Base-by-base conservation (phyloP, 2,329 filamentous ascomycete species). In the Monosporascus sp. region DNA sequence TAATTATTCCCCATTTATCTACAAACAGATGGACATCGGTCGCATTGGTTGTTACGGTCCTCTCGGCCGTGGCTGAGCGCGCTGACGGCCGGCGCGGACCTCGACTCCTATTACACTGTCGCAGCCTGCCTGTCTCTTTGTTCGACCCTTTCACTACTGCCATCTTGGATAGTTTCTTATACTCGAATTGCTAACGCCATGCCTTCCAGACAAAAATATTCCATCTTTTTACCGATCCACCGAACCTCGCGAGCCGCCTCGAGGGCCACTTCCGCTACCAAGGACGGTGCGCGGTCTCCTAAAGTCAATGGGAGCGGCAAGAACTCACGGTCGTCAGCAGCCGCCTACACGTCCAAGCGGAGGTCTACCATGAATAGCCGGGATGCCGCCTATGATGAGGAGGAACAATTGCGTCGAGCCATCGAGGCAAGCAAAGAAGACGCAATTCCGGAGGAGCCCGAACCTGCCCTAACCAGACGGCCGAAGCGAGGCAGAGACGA, bases 321-420 rank as follows among this genome's bases (percentile, higher is more conserved):
- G 73, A 83, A 69, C 66, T 82, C 74, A 59, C 83, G 78, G 48
- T 76, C 76, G 51, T 77, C 76, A 19, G 66, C 63, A 17, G 58
- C 73, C 11, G 74, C 73, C 44, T 80, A 84, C 51, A 80, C 83
- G 50, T 85, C 87, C 38, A 97, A 97, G 70, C 84, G 94, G 55
- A 84, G 94, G 27, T 96, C 91, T 20, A 99, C 94, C 7, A 97
- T 97, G 91, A 96, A 97, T 67, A 99, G 94, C 69, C 85, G 93
- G 57, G 88, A 91, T 69, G 92, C 93, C 43, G 93, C 91, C 22
- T 97, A 97, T 64, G 92, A 97, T 60, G 94, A 99, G 71, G 92
- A 96, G 63, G 91, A 95, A 69, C 86, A 92, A 64, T 72, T 99
- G 40, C 84, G 91, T 52, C 84, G 89, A 61, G 94, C 93, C 31